Base-by-base conservation (phyloP, 2,329 filamentous ascomycete species). In the Ophiostoma populinum region DNA sequence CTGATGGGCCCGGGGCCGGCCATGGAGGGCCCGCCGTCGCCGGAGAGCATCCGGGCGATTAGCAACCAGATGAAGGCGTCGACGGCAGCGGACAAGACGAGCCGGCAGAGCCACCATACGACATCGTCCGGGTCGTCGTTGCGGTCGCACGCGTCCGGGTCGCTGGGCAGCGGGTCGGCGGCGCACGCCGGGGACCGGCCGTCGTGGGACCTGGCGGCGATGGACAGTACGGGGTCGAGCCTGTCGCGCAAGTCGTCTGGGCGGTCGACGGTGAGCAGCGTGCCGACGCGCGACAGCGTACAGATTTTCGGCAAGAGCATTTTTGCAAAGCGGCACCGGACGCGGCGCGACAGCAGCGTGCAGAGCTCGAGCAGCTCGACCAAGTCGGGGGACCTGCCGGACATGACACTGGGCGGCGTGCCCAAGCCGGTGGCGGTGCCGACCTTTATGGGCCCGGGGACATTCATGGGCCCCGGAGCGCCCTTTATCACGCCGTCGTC, bases 11-110 rank as follows among this genome's bases (percentile, higher is more conserved):
- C 70, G 32, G 62, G 65, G 39, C 68, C 70, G 32, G 62, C 70
- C 41, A 53, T 75, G 37, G 67, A 75, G 45, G 66, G 67, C 13
- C 70, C 70, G 26, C 69, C 70, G 1, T 75, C 70, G 22, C 67
- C 71, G 19, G 64, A 70, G 46, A 62, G 61, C 41, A 61, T 73
- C 45, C 64, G 70, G 43, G 66, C 66, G 39, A 56, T 73, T 35
- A 71, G 58, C 49, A 64, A 65, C 49, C 65, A 73, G 52, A 63
- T 71, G 60, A 70, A 63, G 50, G 58, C 61, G 47, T 58, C 60
- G 17, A 67, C 68, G 17, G 55, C 59, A 36, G 50, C 52, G 40
- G 61, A 63, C 9, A 63, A 56, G 45, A 58, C 55, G 13, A 39
- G 24, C n/a, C 37, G 37, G 27, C 37, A 43, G 24, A 62, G 58